Percentiles rank a stretch among this genome's conserved stretches.
These are phyloP conservation scores for Kregervanrija fluxuum DNA, from an alignment of 805 yeast genomes.

Conservation along the genomic window DNA sequence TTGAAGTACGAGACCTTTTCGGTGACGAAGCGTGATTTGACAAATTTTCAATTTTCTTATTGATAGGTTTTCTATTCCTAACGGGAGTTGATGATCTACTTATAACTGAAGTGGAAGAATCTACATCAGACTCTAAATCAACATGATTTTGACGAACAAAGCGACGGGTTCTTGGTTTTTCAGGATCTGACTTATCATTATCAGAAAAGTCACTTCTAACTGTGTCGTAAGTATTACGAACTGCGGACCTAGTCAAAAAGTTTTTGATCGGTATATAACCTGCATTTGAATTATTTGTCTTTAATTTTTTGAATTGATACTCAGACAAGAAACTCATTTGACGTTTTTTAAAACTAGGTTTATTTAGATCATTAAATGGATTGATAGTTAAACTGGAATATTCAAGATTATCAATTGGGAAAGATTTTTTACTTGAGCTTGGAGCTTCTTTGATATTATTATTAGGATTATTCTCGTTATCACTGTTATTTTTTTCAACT, in stretches of 20 bases:
- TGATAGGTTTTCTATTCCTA: not conserved
- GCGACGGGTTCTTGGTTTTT: slow-evolving; percentile 56
- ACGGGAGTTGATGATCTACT: slow-evolving; percentile 29
- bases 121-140: slow-evolving; percentile 25
- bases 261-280: slow-evolving; percentile 1
- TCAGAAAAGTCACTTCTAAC: slow-evolving; percentile 21
- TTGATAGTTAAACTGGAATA: slow-evolving; percentile 41
- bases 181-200: slow-evolving; percentile 31
- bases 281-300: slow-evolving; percentile 9
- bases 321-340: slow-evolving; percentile 49
- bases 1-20: slow-evolving; percentile 20
- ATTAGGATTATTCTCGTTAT: not conserved
- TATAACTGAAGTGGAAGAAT: slow-evolving; percentile 15
- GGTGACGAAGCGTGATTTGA: slow-evolving; percentile 4
- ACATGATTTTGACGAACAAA: slow-evolving; percentile 27
- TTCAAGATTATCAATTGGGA: slow-evolving; percentile 40
- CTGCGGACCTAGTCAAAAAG: slow-evolving; percentile 1
- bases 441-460: not conserved
- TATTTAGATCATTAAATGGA: slow-evolving; percentile 41
- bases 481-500: slow-evolving; percentile 2
- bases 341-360: slow-evolving; percentile 37
- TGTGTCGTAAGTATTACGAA: slow-evolving; percentile 4
- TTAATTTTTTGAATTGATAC: slow-evolving; percentile 30
- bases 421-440: slow-evolving; percentile 17
- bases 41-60: slow-evolving; percentile 22